A percentile compares a stretch with the other conserved stretches of the same genome.
phyloP scores from a whole-genome alignment of 169 alveolate genomes.

The Neospora caninum region DNA sequence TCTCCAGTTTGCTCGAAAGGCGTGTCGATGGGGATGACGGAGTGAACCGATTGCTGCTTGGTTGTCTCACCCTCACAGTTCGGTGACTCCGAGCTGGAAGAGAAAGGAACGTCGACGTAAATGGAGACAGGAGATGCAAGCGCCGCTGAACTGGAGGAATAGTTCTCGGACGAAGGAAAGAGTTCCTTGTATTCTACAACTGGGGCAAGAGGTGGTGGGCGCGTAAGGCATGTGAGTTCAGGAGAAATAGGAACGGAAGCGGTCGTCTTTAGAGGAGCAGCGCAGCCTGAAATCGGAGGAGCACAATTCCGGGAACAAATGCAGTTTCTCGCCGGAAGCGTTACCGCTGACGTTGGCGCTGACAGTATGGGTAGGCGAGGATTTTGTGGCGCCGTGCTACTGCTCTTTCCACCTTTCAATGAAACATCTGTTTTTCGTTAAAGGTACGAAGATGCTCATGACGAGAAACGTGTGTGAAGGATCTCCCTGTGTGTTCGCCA shows the following conservation, averaged over 20 bases:
- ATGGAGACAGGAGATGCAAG: not conserved
- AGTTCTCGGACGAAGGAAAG: not conserved
- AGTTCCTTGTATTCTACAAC: not conserved
- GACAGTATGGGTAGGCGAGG: too few species aligned
- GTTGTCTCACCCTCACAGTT: not conserved
- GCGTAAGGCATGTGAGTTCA: not conserved
- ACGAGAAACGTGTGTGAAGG: too few species aligned
- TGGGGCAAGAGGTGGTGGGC: not conserved
- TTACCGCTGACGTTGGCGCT: too few species aligned
- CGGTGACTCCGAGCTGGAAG: not conserved
- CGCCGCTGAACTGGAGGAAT: not conserved
- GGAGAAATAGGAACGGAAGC: constrained; percentile 33
- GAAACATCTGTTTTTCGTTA: too few species aligned
- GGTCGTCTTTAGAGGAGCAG: not conserved
- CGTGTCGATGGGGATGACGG: not conserved
- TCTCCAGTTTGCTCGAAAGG: not conserved
- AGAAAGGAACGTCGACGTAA: constrained; percentile 36
- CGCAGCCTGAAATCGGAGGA: not conserved
- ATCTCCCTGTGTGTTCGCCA: too few species aligned
- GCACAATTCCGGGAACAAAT: not conserved
- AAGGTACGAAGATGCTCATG: too few species aligned
- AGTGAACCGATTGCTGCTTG: not conserved
- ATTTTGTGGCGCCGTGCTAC: too few species aligned
- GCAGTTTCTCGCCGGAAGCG: too few species aligned
- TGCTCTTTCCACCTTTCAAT: too few species aligned